phyloP scores from a whole-genome alignment of 192 early-diverging fungal species.

The Backusella parvicylindrica region DNA sequence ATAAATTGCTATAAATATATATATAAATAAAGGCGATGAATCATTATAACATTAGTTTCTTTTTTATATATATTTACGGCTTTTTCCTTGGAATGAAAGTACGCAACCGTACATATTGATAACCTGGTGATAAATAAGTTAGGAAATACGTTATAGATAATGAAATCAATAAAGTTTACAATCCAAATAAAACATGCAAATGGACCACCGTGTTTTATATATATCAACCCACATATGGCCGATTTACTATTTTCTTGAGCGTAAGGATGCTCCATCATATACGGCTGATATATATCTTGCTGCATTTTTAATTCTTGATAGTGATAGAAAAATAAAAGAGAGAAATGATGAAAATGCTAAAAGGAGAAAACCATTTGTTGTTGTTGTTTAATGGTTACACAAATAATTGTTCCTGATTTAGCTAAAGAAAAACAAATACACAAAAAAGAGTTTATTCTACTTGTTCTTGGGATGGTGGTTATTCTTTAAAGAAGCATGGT shows the following conservation, averaged over 20 bases:
- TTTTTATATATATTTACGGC: background rate
- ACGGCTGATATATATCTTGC: background rate
- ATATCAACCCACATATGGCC: background rate
- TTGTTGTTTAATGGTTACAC: background rate
- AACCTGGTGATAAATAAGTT: background rate
- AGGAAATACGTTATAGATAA: background rate
- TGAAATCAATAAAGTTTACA: background rate
- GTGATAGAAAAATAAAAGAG: background rate
- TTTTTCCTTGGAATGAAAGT: background rate
- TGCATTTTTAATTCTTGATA: background rate
- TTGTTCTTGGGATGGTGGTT: background rate
- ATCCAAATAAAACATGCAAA: background rate
- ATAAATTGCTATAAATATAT: constrained; percentile 25
- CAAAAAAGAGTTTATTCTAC: background rate
- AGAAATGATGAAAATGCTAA: background rate
- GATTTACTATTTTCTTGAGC: background rate
- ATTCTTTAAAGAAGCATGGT: too few relatives aligned
- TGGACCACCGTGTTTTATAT: background rate
- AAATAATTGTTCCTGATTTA: background rate
- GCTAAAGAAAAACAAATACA: background rate
- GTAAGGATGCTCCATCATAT: background rate
- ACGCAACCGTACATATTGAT: background rate
- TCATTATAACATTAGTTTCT: background rate
- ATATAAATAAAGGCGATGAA: background rate
- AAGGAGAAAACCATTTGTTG: background rate